A percentile compares a stretch with the other conserved stretches of the same genome.
phyloP scores from a whole-genome alignment of 805 yeast species.

The Metschnikowia proteae region DNA sequence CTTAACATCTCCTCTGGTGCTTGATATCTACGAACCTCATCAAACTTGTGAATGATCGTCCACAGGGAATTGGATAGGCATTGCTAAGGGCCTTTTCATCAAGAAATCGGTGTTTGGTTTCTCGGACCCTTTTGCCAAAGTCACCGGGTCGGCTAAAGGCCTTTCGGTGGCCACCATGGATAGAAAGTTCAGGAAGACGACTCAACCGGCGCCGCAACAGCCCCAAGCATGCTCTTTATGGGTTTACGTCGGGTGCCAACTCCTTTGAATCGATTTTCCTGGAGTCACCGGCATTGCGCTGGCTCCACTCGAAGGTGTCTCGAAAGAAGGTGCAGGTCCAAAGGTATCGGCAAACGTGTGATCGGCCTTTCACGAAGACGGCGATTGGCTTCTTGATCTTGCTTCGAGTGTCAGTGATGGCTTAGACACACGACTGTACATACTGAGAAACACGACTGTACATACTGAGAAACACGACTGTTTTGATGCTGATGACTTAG shows the following conservation, averaged over 20 bases:
- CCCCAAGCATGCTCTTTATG: slow-evolving; percentile 81
- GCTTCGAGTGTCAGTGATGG: slow-evolving; percentile 94
- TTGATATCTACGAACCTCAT: slow-evolving; percentile 96
- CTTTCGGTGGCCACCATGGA: slow-evolving; percentile 88
- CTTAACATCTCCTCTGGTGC: slow-evolving; percentile 87
- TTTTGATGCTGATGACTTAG: slow-evolving; percentile 76
- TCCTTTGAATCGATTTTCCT: slow-evolving; percentile 79
- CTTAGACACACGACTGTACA: too few species aligned
- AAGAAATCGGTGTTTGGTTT: slow-evolving; percentile 94
- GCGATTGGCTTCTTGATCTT: slow-evolving; percentile 89
- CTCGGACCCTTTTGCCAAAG: slow-evolving; percentile 87
- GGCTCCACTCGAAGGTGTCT: slow-evolving; percentile 88
- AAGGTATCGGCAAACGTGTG: slow-evolving; percentile 92
- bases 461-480: slow-evolving; percentile 84
- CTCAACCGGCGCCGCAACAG: slow-evolving; percentile 69
- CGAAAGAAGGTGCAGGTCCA: slow-evolving; percentile 83
- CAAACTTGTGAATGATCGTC: slow-evolving; percentile 89
- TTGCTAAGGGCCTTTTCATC: slow-evolving; percentile 92
- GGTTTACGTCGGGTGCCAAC: slow-evolving; percentile 82
- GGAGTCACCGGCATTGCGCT: slow-evolving; percentile 88
- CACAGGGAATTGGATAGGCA: slow-evolving; percentile 93
- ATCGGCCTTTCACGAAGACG: slow-evolving; percentile 91
- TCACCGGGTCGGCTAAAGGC: slow-evolving; percentile 96
- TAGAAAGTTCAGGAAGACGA: slow-evolving; percentile 65
- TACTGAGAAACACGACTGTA: too few species aligned